phyloP scores from a whole-genome alignment of 352 stramenopile genomes.

The Globisporangium nagaii region DNA sequence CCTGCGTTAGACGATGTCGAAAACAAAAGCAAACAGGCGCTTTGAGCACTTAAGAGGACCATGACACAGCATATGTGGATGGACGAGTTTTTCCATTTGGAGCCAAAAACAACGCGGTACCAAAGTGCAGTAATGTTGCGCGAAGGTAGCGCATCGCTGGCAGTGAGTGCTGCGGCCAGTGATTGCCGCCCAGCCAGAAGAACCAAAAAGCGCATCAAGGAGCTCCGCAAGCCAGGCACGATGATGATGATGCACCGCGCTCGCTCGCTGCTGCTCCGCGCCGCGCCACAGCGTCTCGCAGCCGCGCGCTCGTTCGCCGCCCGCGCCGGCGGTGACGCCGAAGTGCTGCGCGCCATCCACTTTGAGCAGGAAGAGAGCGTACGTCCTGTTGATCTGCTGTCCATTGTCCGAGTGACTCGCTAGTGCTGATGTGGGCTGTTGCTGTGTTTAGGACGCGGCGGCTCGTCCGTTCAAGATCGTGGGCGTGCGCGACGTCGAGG shows the following conservation, averaged over 20 bases:
- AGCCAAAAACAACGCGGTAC: too few species aligned
- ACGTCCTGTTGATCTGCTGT: conserved; percentile 13
- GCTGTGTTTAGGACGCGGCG: conserved; percentile 22
- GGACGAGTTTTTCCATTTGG: too few species aligned
- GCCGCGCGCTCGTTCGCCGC: conserved; percentile 20
- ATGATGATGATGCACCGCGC: conserved; percentile 18
- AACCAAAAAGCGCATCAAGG: conserved; percentile 1
- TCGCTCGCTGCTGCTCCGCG: conserved; percentile 8
- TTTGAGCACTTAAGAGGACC: too few species aligned
- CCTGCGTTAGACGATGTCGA: too few species aligned
- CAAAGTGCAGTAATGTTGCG: not conserved
- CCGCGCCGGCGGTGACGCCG: conserved; percentile 9
- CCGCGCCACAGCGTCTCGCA: conserved; percentile 3
- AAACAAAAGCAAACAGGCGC: too few species aligned
- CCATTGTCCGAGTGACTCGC: too few species aligned
- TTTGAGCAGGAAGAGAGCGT: conserved; percentile 64
- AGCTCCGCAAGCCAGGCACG: not conserved
- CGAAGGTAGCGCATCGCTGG: conserved; percentile 4
- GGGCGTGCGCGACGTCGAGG: conserved; percentile 73
- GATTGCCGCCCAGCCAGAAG: conserved; percentile 4
- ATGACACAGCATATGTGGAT: not conserved
- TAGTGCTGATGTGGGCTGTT: not conserved
- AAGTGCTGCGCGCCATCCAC: conserved; percentile 55
- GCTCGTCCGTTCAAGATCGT: conserved; percentile 70
- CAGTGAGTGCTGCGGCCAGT: conserved; percentile 4